A percentile compares a stretch with the other conserved stretches of the same genome.
Conservation (phyloP, 768 basidiomycete species). For the Antrodiella citrinella region DNA sequence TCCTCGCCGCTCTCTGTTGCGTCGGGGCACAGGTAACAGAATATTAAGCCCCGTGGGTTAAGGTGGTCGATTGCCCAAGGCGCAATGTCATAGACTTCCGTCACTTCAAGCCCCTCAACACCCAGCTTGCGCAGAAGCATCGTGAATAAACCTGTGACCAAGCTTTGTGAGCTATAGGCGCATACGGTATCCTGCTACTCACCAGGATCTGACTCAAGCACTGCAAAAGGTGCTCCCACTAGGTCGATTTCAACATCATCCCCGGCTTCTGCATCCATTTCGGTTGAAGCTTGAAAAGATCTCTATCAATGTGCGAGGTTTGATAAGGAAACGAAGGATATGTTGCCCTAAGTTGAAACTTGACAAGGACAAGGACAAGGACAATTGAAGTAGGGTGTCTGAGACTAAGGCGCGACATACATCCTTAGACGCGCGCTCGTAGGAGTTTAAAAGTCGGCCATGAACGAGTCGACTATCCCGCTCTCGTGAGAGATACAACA, state of each 20-base stretch:
- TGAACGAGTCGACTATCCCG: no score
- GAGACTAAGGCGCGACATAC: no score
- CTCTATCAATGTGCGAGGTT: no score
- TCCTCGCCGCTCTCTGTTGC: conserved; percentile 11
- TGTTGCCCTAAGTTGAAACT: no score
- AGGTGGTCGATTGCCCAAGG: conserved; percentile 57
- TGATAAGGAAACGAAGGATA: no score
- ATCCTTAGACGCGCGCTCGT: no score
- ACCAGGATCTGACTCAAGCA: conserved; percentile 44
- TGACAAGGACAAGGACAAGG: no score
- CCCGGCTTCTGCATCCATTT: no score
- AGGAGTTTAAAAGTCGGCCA: no score
- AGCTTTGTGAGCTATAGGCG: not conserved
- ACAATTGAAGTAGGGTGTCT: no score
- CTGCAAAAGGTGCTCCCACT: conserved; percentile 55
- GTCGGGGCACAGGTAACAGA: conserved; percentile 53
- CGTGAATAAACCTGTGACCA: conserved; percentile 45
- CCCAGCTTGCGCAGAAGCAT: conserved; percentile 47
- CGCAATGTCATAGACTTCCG: conserved; percentile 57
- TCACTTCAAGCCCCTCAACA: conserved; percentile 41
- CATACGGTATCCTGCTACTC: conserved; percentile 3
- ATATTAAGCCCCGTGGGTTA: conserved; percentile 49
- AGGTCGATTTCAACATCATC: conserved; percentile 28
- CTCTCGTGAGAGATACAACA: no score
- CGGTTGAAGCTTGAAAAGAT: no score